Base-by-base conservation (phyloP, 2,329 filamentous ascomycete genomes). In the Exophiala xenobiotica region DNA sequence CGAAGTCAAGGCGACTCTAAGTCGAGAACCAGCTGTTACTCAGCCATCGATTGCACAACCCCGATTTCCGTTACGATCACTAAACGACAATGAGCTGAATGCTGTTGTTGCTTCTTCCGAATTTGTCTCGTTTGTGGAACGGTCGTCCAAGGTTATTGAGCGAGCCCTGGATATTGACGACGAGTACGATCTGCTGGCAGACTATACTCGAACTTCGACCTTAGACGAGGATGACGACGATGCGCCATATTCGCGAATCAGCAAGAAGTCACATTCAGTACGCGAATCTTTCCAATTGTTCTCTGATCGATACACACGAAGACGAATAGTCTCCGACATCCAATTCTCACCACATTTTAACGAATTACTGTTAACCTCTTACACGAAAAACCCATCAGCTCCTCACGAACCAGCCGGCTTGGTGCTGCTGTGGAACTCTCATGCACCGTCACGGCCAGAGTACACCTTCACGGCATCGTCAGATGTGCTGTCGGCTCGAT, bases 401-500 rank as follows among this genome's bases (percentile, higher is more conserved):
- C 92, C 92, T 23, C 90, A 96, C 65, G 91, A 96, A 61, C 90
- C 91, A 8, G 89, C 95, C 65, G 93, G 93, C 20, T 79, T 99
- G 37, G 86, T 99, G 24, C 91, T 96, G 68, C 86, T 99, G 26
- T 99, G 95, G 95, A 99, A 96, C 67, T 80, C 90, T 65, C 91
- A 97, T 69, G 85, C 97, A 68, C 91, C 95, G 63, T 89, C 93
- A 61, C 84, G 93, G 23, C 90, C 93, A 1, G 93, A 99, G 76
- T 97, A 96, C 70, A 86, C 95, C 51, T 96, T 99, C 69, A 91
- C 96, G 64, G 91, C 92, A 7, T 92, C 95, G 55, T 96, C 91
- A 38, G 93, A 99, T 70, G 90, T 99, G 46, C 79, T 99, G 11
- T 88, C 91, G 0, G 93, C 93, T 58, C 95, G 93, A 61, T 99